Base-by-base conservation (phyloP, 306 rosid genomes). In the Lablab purpureus region DNA sequence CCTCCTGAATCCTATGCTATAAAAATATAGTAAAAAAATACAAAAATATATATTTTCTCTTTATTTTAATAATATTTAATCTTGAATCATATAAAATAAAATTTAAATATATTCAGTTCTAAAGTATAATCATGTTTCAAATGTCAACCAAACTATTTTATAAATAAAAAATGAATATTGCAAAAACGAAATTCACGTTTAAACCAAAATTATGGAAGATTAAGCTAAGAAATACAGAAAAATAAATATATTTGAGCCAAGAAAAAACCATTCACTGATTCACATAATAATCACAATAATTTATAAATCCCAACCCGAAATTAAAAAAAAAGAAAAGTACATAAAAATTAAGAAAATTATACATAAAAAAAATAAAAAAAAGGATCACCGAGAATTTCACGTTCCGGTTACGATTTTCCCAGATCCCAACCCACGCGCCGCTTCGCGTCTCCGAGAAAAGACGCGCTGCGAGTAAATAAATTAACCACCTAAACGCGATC, bases 341-440 rank as follows among this genome's bases (percentile, higher is more conserved):
- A 80, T 71, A 22, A 74, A 79, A 81, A 74, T 74, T 36, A 46
- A 46, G 47, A 67, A 81, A 75, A 75, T 58, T 52, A 49, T 67
- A 40, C 49, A 64, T 34, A 9, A 32, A 67, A 17, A 66, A 25
- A 8, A 13, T 19, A 10, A 41, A 11, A 4, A 40, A 40, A 68
- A 45, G 49, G 51, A 85, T 81, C 85, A 74, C 83, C 85, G 86
- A 86, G 86, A 82, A 71, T 18, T 82, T 84, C 78, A 88, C 70
- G n/a, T 55, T 74, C 78, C 75, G 63, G 67, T 23, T 8, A 82
- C 81, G 72, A 83, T 80, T 71, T 55, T 7, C 41, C 75, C 84
- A 18, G 51, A 19, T 73, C 65, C 52, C 74, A 72, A 43, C 49
- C 76, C 67, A 30, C 21, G 63, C 54, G 77, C 63, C 19, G 67